Percentiles rank a stretch among this genome's conserved stretches.
Evolutionary conservation across 768 basidiomycete species (phyloP).

Genomic region (Psilocybe tampanensis): DNA sequence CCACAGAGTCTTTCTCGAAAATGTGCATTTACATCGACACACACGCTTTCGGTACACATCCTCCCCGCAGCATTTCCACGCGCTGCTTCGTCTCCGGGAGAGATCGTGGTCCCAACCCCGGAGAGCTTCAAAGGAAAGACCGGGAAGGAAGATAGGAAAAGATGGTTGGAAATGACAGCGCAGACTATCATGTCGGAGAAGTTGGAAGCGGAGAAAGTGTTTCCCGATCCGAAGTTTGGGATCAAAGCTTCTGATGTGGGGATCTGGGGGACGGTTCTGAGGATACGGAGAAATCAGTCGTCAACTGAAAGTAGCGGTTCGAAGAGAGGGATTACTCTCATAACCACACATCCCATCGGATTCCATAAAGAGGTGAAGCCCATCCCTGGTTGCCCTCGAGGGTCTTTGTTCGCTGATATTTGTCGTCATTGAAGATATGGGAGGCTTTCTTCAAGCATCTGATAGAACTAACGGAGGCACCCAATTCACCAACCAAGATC

Average conservation of each 20-base stretch:
- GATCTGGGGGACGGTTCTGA: conserved; percentile 23
- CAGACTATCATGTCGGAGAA: conserved; percentile 20
- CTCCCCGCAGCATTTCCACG: conserved; percentile 26
- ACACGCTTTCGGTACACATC: conserved; percentile 25
- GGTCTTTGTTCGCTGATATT: not conserved
- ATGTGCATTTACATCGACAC: conserved; percentile 20
- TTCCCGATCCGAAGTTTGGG: conserved; percentile 14
- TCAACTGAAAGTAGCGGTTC: not conserved
- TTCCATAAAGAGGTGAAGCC: conserved; percentile 28
- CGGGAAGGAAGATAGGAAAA: conserved; percentile 20
- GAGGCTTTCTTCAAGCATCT: conserved; percentile 23
- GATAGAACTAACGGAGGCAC: conserved; percentile 23
- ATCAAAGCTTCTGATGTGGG: conserved; percentile 15
- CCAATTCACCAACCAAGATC: conserved; percentile 18
- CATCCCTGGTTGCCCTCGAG: not conserved
- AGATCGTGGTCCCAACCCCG: conserved; percentile 17
- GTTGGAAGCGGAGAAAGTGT: conserved; percentile 16
- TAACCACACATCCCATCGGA: conserved; percentile 26
- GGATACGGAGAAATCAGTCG: conserved; percentile 21
- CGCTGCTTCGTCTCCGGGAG: conserved; percentile 15
- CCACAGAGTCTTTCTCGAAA: conserved; percentile 15
- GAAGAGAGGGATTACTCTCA: conserved; percentile 23
- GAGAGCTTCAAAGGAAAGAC: conserved; percentile 16
- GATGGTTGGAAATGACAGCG: conserved; percentile 17
- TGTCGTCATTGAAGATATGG: conserved; percentile 24